Conservation (phyloP, 805 yeast genomes). For the Kodamaea hsintzibuensis region DNA sequence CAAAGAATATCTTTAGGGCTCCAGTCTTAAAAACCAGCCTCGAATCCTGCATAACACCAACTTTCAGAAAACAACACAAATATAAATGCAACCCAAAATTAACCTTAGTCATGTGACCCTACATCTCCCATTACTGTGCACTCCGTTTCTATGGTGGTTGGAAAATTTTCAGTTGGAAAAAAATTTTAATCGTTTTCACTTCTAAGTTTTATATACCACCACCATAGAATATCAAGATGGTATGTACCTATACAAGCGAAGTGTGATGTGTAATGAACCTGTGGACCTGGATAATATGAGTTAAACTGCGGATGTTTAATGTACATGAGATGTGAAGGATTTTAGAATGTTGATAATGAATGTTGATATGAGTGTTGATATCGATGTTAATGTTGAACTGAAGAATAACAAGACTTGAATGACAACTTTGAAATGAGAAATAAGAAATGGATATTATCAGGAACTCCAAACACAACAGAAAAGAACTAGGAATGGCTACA, state of each 20-base stretch:
- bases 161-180: constrained; percentile 9
- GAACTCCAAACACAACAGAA: no score
- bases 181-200: constrained; percentile 7
- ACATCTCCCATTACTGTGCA: constrained; percentile 2
- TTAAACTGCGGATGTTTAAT: neutral
- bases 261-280: neutral
- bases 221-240: constrained; percentile 20
- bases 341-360: neutral
- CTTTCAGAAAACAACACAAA: neutral
- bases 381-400: no score
- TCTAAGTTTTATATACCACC: constrained; percentile 6
- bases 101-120: constrained; percentile 6
- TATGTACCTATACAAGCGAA: constrained; percentile 12
- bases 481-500: no score
- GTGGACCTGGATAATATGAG: neutral
- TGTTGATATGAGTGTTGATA: neutral
- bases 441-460: no score
- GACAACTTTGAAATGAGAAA: no score
- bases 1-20: constrained; percentile 9
- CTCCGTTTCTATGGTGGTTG: neutral
- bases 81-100: neutral
- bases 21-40: constrained; percentile 2
- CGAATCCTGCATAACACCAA: neutral
- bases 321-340: neutral
- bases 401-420: no score